A percentile compares a stretch with the other conserved stretches of the same genome.
These are phyloP conservation scores for Epichloe gansuensis DNA, from an alignment of 2,329 filamentous ascomycete species.

Conservation along the genomic window DNA sequence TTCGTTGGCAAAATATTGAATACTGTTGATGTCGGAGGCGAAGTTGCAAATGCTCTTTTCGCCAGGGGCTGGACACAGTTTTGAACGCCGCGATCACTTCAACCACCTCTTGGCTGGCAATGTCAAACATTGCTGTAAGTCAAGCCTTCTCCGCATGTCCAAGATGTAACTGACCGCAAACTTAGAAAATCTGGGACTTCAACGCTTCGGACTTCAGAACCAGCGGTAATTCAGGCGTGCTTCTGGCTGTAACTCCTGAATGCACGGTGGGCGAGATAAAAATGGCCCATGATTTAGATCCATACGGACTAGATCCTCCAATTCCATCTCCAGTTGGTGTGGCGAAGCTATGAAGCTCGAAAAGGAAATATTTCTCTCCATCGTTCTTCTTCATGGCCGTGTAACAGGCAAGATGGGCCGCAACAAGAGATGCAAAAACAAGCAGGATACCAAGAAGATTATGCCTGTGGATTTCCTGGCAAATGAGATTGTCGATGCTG, in stretches of 20 bases:
- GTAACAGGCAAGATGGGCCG: neutral
- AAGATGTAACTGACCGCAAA: neutral
- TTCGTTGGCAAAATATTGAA: constrained; percentile 2
- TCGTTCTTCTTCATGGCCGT: constrained; percentile 4
- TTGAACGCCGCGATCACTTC: constrained; percentile 13
- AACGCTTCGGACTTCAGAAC: constrained; percentile 8
- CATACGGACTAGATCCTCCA: neutral
- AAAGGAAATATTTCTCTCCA: constrained; percentile 7
- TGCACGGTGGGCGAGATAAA: constrained; percentile 13
- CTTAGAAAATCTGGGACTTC: constrained; percentile 19
- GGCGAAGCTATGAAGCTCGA: constrained; percentile 8
- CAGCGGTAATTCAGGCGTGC: constrained; percentile 11
- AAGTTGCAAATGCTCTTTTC: constrained; percentile 10
- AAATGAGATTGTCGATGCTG: neutral
- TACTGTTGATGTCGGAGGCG: constrained; percentile 9
- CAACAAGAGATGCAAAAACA: neutral
- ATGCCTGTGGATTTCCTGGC: constrained; percentile 3
- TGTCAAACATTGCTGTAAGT: constrained; percentile 15
- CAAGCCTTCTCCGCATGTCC: neutral
- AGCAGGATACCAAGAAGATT: neutral
- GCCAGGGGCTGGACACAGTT: constrained; percentile 11
- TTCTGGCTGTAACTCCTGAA: constrained; percentile 16
- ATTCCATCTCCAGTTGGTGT: constrained; percentile 6
- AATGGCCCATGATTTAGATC: constrained; percentile 3
- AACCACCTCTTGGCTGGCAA: constrained; percentile 12